Percentiles rank a stretch among this genome's conserved stretches.
Evolutionary conservation across 306 rosid species (phyloP).

Genomic region (Lathyrus aphaca): DNA sequence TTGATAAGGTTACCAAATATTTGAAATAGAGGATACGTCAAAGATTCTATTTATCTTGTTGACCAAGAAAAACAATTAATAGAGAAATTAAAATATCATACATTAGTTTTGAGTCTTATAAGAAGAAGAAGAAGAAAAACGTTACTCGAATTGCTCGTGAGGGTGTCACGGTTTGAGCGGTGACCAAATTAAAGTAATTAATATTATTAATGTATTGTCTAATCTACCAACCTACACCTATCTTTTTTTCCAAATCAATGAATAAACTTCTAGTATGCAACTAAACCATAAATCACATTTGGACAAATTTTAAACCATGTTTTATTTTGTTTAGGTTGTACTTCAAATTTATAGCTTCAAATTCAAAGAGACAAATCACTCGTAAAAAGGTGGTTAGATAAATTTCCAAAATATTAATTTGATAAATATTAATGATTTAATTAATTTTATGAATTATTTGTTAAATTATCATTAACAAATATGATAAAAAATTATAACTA

Average conservation of each 20-base stretch:
- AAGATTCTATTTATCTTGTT: no score
- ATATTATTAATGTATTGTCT: neutral
- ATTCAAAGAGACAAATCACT: no score
- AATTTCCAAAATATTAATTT: no score
- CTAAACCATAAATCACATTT: neutral
- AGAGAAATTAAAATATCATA: no score
- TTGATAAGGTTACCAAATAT: neutral
- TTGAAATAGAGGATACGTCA: neutral
- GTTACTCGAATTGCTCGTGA: neutral
- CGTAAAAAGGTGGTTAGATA: no score
- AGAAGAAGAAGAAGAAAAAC: neutral
- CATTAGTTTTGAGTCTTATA: no score
- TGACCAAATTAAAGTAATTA: neutral
- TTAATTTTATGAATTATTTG: no score
- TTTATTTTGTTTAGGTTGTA: no score
- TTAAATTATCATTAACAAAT: no score
- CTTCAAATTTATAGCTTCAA: no score
- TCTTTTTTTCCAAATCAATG: neutral
- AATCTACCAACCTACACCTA: conserved; percentile 32
- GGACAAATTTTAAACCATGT: neutral
- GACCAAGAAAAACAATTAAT: neutral
- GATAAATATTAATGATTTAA: no score
- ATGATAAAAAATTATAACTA: no score
- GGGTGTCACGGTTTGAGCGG: neutral
- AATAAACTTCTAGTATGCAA: neutral